These are phyloP conservation scores for Claviceps digitariae DNA, from an alignment of 2,329 filamentous ascomycete genomes.

Conservation along the genomic window DNA sequence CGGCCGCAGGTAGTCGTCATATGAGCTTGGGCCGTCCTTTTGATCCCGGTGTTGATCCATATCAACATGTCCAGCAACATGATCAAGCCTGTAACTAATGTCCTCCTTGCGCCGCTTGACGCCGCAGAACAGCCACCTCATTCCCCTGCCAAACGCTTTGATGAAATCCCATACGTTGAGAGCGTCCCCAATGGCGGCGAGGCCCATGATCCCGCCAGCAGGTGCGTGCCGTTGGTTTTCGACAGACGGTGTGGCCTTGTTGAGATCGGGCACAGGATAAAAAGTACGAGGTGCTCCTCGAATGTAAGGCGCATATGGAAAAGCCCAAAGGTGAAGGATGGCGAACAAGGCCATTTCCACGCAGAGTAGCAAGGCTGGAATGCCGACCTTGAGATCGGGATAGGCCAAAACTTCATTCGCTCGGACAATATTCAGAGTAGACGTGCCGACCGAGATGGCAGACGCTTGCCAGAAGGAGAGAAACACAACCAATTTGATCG, in stretches of 20 bases:
- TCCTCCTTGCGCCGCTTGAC: slow-evolving; percentile 45
- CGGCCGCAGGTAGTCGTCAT: slow-evolving; percentile 11
- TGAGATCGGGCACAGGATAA: slow-evolving; percentile 31
- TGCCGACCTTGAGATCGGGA: slow-evolving; percentile 67
- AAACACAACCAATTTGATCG: slow-evolving; percentile 87
- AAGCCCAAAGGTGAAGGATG: slow-evolving; percentile 69
- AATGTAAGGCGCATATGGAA: slow-evolving; percentile 60
- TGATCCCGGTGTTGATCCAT: slow-evolving; percentile 24
- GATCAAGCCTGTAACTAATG: slow-evolving; percentile 28
- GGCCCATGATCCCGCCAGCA: slow-evolving; percentile 49
- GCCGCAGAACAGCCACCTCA: slow-evolving; percentile 71
- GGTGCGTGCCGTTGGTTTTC: slow-evolving; percentile 37
- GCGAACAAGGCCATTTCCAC: slow-evolving; percentile 77
- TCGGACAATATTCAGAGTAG: slow-evolving; percentile 47
- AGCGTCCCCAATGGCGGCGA: slow-evolving; percentile 54
- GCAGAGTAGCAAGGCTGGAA: slow-evolving; percentile 65
- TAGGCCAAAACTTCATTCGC: slow-evolving; percentile 49
- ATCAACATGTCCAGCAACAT: slow-evolving; percentile 19
- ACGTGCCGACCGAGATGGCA: slow-evolving; percentile 37
- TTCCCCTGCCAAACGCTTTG: slow-evolving; percentile 64
- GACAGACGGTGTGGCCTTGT: slow-evolving; percentile 25
- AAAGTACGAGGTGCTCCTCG: slow-evolving; percentile 29
- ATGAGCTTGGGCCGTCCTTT: slow-evolving; percentile 9
- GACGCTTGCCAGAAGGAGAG: slow-evolving; percentile 74
- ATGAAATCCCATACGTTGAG: slow-evolving; percentile 73